phyloP scores from a whole-genome alignment of 805 yeast genomes.

The Torulaspora delbrueckii region DNA sequence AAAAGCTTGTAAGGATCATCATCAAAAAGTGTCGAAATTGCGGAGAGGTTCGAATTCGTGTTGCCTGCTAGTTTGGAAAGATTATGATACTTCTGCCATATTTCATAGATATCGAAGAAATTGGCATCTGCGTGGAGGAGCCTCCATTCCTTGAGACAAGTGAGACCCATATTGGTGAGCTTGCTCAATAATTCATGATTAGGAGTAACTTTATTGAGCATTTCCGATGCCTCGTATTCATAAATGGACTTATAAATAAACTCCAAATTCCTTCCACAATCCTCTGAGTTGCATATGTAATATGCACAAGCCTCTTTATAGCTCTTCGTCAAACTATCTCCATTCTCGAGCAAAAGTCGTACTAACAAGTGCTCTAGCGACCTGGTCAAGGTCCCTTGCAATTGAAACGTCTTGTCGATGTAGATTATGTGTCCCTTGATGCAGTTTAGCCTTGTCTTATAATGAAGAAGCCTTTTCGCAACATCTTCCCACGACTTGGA shows the following conservation, averaged over 20 bases:
- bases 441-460: slow-evolving; percentile 1
- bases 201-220: not conserved
- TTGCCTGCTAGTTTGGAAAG: not conserved
- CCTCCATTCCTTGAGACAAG: slow-evolving; percentile 4
- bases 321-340: not conserved
- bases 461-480: not conserved
- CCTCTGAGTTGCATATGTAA: not conserved
- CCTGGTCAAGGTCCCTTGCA: not conserved
- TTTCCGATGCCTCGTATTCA: not conserved
- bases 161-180: not conserved
- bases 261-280: slow-evolving; percentile 1
- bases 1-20: slow-evolving; percentile 3
- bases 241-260: slow-evolving; percentile 2
- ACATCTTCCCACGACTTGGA: slow-evolving; percentile 5
- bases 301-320: slow-evolving; percentile 4
- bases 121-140: not conserved
- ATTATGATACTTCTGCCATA: slow-evolving; percentile 6
- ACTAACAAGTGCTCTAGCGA: slow-evolving; percentile 1
- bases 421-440: slow-evolving; percentile 2
- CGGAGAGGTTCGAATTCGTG: not conserved
- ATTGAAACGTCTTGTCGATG: not conserved
- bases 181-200: not conserved
- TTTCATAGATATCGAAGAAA: slow-evolving; percentile 2
- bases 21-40: slow-evolving; percentile 1
- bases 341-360: not conserved